Base-by-base conservation (phyloP, 164 flowering plant species). In the Umbilicus rupestris region DNA sequence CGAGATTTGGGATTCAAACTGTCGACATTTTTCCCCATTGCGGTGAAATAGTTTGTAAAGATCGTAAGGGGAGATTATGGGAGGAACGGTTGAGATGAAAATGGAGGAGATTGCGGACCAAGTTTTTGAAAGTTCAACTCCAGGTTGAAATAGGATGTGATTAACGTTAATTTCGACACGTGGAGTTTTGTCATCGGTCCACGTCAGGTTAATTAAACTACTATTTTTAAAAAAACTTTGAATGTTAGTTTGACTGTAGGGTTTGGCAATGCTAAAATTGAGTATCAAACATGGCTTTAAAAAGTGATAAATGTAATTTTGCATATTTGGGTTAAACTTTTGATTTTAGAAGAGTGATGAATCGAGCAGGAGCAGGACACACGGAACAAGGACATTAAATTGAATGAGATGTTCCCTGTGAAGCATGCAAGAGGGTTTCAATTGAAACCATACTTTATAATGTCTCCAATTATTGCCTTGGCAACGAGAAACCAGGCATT, bases 11-110 rank as follows among this genome's bases (percentile, higher is more conserved):
- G 19, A 57, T 80, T 82, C 8, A 71, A 65, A 55, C 2, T 55
- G 60, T 55, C 60, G 19, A 20, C 15, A 29, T 67, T 79, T 77
- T 46, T 67, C 73, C 66, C 44, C 74, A 33, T 6, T 10, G 39
- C 14, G 55, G 44, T 47, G 49, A 19, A 14, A 22, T 31, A 26
- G 39, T 17, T 26, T 44, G 66, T 39, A 17, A 30, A 28, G n/a
- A 46, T 41, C 8, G 31, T 28, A 45, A 37, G 39, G 68, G 50
- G 31, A 42, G 52, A 68, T 68, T 41, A 49, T 50, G 55, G 28
- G 68, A 16, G 37, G 31, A 62, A 80, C 87, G 76, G 96, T 83
- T 85, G 77, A 76, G 82, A 72, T 66, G 76, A 78, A 69, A 59
- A 59, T 63, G 76, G 80, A 75, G 71, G n/a, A 45, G 69, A 70